Conservation (phyloP, 176 grass and related monocot genomes). For the Eremochloa ophiuroides region DNA sequence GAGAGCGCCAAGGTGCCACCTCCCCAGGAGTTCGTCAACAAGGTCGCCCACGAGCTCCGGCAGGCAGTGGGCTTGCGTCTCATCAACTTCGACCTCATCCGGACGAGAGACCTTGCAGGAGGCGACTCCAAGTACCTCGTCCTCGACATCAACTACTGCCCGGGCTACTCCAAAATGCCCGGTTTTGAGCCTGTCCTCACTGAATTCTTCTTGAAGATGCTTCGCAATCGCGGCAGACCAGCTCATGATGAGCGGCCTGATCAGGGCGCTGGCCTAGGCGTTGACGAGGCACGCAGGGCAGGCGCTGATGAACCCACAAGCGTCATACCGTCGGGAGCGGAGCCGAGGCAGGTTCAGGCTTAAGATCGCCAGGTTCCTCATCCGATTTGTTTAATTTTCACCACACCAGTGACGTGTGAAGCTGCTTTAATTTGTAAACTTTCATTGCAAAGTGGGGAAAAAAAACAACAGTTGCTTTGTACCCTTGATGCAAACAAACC, state of each 20-base stretch:
- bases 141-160: slow-evolving; percentile 91
- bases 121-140: slow-evolving; percentile 46
- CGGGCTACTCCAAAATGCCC: slow-evolving; percentile 73
- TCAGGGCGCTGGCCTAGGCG: no score
- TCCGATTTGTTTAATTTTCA: no score
- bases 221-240: background rate
- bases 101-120: background rate
- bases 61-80: slow-evolving; percentile 52
- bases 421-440: no score
- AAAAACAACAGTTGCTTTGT: no score
- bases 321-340: background rate
- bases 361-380: background rate
- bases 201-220: slow-evolving; percentile 53
- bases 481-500: no score
- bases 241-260: background rate
- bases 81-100: slow-evolving; percentile 83
- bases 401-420: no score
- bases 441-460: no score
- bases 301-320: background rate
- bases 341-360: background rate
- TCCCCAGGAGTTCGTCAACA: slow-evolving; percentile 29
- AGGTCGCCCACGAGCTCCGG: slow-evolving; percentile 54
- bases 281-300: background rate
- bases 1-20: slow-evolving; percentile 36
- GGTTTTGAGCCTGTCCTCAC: slow-evolving; percentile 51